phyloP scores from a whole-genome alignment of 2,329 filamentous ascomycete species.

The Cladorrhinum sp. region DNA sequence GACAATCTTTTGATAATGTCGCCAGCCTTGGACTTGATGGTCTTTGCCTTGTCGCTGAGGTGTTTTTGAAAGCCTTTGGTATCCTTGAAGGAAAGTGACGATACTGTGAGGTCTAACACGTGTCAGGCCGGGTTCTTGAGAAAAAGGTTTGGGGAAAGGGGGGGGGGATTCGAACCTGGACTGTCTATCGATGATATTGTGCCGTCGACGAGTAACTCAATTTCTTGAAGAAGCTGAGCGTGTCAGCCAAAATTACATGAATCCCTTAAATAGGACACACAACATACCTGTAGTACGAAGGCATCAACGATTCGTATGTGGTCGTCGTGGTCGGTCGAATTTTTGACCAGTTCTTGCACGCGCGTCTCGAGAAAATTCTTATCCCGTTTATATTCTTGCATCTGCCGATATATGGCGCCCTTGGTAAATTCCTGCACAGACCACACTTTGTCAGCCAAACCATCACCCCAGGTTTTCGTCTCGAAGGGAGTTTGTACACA shows the following conservation, averaged over 20 bases:
- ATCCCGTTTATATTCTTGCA: conserved; percentile 96
- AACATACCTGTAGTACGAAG: conserved; percentile 84
- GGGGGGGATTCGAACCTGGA: conserved; percentile 36
- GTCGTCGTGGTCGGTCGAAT: conserved; percentile 81
- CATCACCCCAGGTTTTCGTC: conserved; percentile 27
- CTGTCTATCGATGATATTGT: conserved; percentile 42
- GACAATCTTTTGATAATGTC: conserved; percentile 61
- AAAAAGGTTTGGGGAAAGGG: conserved; percentile 13
- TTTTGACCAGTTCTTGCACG: conserved; percentile 75
- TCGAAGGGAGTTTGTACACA: conserved; percentile 31
- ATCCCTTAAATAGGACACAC: background rate
- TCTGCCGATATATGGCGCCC: conserved; percentile 93
- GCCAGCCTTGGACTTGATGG: conserved; percentile 72
- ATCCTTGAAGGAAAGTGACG: conserved; percentile 60
- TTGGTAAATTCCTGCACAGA: conserved; percentile 77
- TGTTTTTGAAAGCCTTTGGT: conserved; percentile 76
- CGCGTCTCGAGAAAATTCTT: conserved; percentile 77
- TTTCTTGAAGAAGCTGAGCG: conserved; percentile 59
- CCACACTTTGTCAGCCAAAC: conserved; percentile 36
- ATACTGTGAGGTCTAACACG: conserved; percentile 49
- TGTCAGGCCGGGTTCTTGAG: conserved; percentile 30
- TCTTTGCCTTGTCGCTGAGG: conserved; percentile 69
- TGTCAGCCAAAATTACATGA: conserved; percentile 24
- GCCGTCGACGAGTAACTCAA: conserved; percentile 57
- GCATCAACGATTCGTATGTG: conserved; percentile 86